Base-by-base conservation (phyloP, 2,329 filamentous ascomycete genomes). In the Penicillium psychrosexuale region DNA sequence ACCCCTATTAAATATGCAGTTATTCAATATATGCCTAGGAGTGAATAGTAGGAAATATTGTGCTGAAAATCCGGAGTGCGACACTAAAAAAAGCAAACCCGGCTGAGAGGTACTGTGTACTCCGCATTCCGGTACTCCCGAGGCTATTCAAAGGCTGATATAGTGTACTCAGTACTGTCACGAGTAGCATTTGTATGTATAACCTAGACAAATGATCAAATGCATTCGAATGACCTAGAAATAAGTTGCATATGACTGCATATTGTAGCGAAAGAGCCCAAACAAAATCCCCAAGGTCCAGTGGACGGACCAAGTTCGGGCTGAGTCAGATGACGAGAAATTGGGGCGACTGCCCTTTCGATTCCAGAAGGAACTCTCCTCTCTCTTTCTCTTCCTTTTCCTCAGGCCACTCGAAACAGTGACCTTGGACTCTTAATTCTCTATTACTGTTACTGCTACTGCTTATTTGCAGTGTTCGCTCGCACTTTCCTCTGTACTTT, bases 321-420 rank as follows among this genome's bases (percentile, higher is more conserved):
- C 51, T 53, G 51, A 53, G 36, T 53, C 51, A 53, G 47, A 54
- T 54, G 39, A 54, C 51, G 33, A 50, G 51, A 43, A 54, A 19
- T 36, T 15, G 38, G 38, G 42, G 33, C 50, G 28, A 52, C 47
- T 28, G n/a, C 31, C 13, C 22, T 24, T 24, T 24, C 22, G 22
- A 24, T 24, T 24, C 22, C 22, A 24, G 13, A 38, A 24, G 19
- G 38, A n/a, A 27, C 39, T 15, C 39, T 39, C 19, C 19, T 22
- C 28, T 28, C 13, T 34, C 43, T 39, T 11, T 47, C 40, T 31
- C 17, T 49, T 31, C 6, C 37, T 50, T 36, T 15, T 22, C 22
- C 36, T 11, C n/a, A 53, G 51, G 51, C 22, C 44, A 31, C 51
- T 53, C 43, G 11, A 24, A 47, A 28, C 22, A 11, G 51, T 53